Percentiles rank a stretch among this genome's conserved stretches.
These are phyloP conservation scores for Haberlea rhodopensis DNA, from an alignment of 257 asterid species.

Conservation along the genomic window DNA sequence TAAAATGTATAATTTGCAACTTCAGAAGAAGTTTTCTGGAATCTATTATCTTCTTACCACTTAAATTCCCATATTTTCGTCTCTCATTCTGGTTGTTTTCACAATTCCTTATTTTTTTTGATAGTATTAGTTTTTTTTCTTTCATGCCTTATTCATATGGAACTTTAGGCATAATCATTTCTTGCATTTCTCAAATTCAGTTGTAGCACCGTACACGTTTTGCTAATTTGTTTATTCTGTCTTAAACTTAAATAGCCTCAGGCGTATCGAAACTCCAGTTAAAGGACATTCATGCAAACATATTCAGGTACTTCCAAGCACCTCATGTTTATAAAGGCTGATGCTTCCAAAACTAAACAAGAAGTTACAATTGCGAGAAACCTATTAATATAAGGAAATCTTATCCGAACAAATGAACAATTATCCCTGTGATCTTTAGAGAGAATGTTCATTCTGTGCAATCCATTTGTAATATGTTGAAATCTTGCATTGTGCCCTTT, in stretches of 20 bases:
- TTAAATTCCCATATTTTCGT: constrained; percentile 20
- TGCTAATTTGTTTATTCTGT: constrained; percentile 23
- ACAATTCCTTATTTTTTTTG: not conserved
- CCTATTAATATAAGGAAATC: constrained; percentile 12
- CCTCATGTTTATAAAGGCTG: constrained; percentile 7
- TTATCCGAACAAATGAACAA: constrained; percentile 11
- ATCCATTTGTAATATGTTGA: constrained; percentile 1
- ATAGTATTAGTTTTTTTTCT: not conserved
- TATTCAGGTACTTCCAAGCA: constrained; percentile 62
- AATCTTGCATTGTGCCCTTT: constrained; percentile 8
- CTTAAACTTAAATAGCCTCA: constrained; percentile 52
- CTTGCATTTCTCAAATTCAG: constrained; percentile 12
- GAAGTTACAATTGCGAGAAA: too few species aligned
- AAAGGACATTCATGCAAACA: constrained; percentile 92
- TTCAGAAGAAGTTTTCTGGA: constrained; percentile 10
- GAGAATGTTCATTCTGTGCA: constrained; percentile 4
- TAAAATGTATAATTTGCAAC: not conserved
- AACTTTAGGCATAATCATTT: too few species aligned
- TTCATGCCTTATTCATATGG: not conserved
- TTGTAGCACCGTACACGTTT: constrained; percentile 16
- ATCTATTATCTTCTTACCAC: not conserved
- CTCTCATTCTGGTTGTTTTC: constrained; percentile 12
- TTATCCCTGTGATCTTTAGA: not conserved
- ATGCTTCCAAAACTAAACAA: not conserved
- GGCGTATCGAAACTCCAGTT: constrained; percentile 70